These are phyloP conservation scores for Dovyalis caffra DNA, from an alignment of 345 rosid genomes.

Conservation along the genomic window DNA sequence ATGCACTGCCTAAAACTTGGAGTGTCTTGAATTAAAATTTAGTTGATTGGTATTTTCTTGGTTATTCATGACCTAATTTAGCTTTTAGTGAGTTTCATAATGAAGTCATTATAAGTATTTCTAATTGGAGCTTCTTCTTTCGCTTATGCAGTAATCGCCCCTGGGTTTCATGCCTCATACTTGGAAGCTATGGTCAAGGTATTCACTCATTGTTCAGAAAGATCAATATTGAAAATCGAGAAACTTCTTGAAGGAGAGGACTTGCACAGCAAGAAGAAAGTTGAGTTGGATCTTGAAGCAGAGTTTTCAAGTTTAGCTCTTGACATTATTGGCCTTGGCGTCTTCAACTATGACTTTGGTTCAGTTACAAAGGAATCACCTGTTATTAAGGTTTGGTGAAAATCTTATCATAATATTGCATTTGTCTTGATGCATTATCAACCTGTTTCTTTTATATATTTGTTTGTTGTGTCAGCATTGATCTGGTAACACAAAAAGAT, in stretches of 20 bases:
- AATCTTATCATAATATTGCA: too few species aligned
- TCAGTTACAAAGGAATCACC: constrained; percentile 95
- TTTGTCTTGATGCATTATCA: too few species aligned
- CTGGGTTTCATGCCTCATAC: constrained; percentile 78
- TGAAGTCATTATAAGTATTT: background rate
- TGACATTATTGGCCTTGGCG: constrained; percentile 92
- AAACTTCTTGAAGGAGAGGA: constrained; percentile 49
- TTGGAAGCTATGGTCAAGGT: constrained; percentile 88
- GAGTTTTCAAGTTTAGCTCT: constrained; percentile 94
- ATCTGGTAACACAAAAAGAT: too few species aligned
- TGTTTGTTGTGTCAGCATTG: background rate
- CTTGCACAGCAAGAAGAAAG: constrained; percentile 35
- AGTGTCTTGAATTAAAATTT: too few species aligned
- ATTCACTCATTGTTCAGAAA: constrained; percentile 73
- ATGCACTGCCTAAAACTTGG: too few species aligned
- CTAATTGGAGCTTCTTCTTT: constrained; percentile 4
- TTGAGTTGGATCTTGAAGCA: constrained; percentile 88
- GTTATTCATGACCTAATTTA: background rate
- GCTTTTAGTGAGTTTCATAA: background rate
- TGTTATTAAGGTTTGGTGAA: constrained; percentile 68
- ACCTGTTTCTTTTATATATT: background rate
- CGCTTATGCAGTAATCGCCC: constrained; percentile 69
- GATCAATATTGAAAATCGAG: constrained; percentile 70
- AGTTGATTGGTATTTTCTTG: too few species aligned
- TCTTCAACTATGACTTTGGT: constrained; percentile 90